Evolutionary conservation across 352 stramenopile genomes (phyloP), one percentile per base, ranked within the genome.

Genomic region (Pilasporangium apinafurcum): DNA sequence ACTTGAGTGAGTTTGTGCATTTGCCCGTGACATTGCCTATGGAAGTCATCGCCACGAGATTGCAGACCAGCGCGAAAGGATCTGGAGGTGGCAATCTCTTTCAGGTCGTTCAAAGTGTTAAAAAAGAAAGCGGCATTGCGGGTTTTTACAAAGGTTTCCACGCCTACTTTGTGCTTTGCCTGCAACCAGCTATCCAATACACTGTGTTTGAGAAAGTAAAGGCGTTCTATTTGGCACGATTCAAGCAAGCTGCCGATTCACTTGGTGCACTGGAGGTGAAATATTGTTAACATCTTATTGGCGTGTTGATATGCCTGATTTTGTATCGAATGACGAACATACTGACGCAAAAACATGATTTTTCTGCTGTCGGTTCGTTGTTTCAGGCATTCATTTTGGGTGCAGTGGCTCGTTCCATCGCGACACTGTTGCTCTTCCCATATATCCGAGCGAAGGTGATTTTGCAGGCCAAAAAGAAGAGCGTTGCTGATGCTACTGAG

Each of bases 161-260:
- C n/a, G 83, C 92, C 5, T 97, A 96, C 59, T 93, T 92, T 47
- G 85, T 98, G 31, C 75, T 98, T 16, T 98, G 94, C 60, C 64
- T 98, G 38, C 97, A 98, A 71, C 95, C 95, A 9, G 94, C 95
- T 12, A 97, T 98, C 53, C 94, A 98, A 55, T 98, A 98, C 62
- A 97, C 95, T 12, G 81, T 97, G 18, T 98, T 98, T 56, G 94
- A 98, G 59, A 81, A 96, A 41, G 45, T 92, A 46, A 81, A 90
- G 50, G 57, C 66, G 34, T 22, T 86, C 20, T 91, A 91, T 36
- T 46, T 92, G 39, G 68, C 59, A 32, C 68, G 67, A 18, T 80
- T 68, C 59, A 87, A 80, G 52, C 59, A 63, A 37, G 72, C 60
- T 2, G 61, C 72, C 8, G 62, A 83, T 43, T 53, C 65, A 12